A percentile compares a stretch with the other conserved stretches of the same genome.
phyloP scores from a whole-genome alignment of 2,329 filamentous ascomycete genomes.

The Cercospora sojina region DNA sequence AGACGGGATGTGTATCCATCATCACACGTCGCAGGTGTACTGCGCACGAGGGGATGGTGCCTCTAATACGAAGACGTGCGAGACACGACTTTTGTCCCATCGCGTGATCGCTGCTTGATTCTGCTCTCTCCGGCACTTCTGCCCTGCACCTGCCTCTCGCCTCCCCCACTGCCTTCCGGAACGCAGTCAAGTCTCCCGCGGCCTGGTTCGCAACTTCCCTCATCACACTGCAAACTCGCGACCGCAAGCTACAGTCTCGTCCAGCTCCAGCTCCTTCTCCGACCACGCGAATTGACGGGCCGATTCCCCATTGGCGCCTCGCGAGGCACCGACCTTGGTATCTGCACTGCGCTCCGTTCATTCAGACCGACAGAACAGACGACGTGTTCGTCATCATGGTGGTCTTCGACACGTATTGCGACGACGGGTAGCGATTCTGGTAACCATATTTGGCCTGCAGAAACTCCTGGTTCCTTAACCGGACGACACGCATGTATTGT shows the following conservation, averaged over 20 bases:
- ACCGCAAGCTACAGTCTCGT: neutral
- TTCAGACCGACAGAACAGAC: slow-evolving; percentile 20
- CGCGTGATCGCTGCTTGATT: neutral
- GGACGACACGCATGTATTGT: slow-evolving; percentile 31
- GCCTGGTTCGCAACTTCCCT: neutral
- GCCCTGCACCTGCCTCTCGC: neutral
- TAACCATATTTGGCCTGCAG: slow-evolving; percentile 23
- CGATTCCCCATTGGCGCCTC: neutral
- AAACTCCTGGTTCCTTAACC: slow-evolving; percentile 25
- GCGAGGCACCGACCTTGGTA: neutral
- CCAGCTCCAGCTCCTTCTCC: neutral
- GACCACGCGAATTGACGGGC: neutral
- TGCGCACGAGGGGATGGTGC: neutral
- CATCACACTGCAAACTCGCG: neutral
- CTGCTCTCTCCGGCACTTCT: neutral
- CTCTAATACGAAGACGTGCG: neutral
- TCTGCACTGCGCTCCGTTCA: neutral
- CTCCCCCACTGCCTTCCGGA: neutral
- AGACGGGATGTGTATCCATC: neutral
- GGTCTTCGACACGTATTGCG: slow-evolving; percentile 5
- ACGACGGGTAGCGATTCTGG: slow-evolving; percentile 3
- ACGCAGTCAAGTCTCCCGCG: neutral
- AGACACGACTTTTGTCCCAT: neutral
- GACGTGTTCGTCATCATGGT: slow-evolving; percentile 16
- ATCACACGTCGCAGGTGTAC: neutral